Conservation (phyloP, 78 protist species). For the Cavenderia fasciculata region DNA sequence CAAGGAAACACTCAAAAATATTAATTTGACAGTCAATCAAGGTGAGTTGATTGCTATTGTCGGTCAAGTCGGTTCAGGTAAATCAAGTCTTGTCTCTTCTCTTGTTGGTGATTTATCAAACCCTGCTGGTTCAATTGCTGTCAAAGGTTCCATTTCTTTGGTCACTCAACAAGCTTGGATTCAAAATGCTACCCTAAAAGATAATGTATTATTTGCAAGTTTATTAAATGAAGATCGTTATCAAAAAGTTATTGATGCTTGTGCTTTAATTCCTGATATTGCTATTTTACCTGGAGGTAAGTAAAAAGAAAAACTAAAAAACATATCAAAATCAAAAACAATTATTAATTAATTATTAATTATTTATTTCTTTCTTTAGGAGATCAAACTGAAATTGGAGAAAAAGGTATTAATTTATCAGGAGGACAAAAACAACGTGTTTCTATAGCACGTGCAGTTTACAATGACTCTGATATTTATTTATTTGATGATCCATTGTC, state of each 20-base stretch:
- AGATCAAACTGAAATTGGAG: background rate
- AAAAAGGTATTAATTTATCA: slow-evolving; percentile 85
- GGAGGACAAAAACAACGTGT: slow-evolving; percentile 99
- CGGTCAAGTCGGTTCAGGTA: slow-evolving; percentile 95
- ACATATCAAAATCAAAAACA: background rate
- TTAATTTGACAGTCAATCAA: slow-evolving; percentile 16
- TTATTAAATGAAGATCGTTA: slow-evolving; percentile 81
- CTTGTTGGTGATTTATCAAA: slow-evolving; percentile 86
- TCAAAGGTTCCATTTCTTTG: slow-evolving; percentile 82
- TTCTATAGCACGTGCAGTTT: slow-evolving; percentile 97
- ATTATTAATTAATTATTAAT: slow-evolving; percentile 92
- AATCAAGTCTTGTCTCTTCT: slow-evolving; percentile 85
- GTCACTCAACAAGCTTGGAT: slow-evolving; percentile 96
- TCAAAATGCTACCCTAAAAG: slow-evolving; percentile 90
- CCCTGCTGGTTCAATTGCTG: slow-evolving; percentile 52
- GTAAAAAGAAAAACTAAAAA: slow-evolving; percentile 88
- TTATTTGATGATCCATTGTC: slow-evolving; percentile 90
- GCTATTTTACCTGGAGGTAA: slow-evolving; percentile 88
- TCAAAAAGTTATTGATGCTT: slow-evolving; percentile 78
- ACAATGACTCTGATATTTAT: slow-evolving; percentile 86
- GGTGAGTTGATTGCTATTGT: slow-evolving; percentile 82
- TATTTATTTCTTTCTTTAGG: background rate
- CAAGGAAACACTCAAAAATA: slow-evolving; percentile 18
- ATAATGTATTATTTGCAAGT: slow-evolving; percentile 95
- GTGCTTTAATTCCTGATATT: slow-evolving; percentile 88